These are phyloP conservation scores for Penicillium sp. DNA, from an alignment of 2,329 filamentous ascomycete genomes.

Conservation along the genomic window DNA sequence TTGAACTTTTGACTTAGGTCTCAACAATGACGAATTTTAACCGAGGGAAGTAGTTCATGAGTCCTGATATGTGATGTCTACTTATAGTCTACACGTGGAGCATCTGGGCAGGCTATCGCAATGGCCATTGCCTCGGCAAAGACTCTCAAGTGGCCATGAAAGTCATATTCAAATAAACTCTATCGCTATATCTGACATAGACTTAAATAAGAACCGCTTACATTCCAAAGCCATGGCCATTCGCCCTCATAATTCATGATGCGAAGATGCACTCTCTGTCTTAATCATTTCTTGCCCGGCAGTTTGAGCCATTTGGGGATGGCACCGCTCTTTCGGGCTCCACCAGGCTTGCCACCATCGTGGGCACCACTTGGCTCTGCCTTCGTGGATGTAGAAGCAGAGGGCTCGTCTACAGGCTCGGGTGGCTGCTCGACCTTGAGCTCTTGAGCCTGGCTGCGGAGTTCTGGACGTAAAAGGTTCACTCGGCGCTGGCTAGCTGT, in stretches of 20 bases:
- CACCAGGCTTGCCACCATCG: conserved; percentile 33
- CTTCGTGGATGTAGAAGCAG: conserved; percentile 7
- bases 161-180: background rate
- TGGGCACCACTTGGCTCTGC: conserved; percentile 32
- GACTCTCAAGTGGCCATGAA: background rate
- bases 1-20: background rate
- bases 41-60: background rate
- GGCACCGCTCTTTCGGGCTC: conserved; percentile 35
- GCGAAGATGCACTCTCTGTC: background rate
- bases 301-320: conserved; percentile 74
- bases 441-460: conserved; percentile 64
- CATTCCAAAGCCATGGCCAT: conserved; percentile 8
- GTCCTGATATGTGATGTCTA: background rate
- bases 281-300: conserved; percentile 66
- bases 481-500: conserved; percentile 50
- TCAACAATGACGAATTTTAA: background rate
- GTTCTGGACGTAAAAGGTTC: conserved; percentile 62
- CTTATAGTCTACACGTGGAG: background rate
- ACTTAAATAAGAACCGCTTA: background rate
- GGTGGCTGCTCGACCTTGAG: conserved; percentile 53
- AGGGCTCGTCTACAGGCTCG: conserved; percentile 52
- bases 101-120: background rate
- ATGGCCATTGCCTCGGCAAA: background rate
- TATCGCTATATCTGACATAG: background rate
- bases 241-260: conserved; percentile 1